These are phyloP conservation scores for Penicillium sp. DNA, from an alignment of 2,329 filamentous ascomycete species.

Conservation along the genomic window DNA sequence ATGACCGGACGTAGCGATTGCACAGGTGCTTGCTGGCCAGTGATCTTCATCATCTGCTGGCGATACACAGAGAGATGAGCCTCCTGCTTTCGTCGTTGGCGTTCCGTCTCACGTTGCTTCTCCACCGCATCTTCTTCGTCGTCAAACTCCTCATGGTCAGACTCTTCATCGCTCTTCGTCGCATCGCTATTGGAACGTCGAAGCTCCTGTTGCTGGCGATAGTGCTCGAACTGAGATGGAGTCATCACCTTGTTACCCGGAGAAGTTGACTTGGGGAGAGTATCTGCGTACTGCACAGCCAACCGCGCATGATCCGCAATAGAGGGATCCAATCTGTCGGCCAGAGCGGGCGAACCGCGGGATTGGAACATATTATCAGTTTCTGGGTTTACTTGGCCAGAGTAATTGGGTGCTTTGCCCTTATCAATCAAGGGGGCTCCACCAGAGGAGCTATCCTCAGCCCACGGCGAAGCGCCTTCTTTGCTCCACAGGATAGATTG, in stretches of 20 bases:
- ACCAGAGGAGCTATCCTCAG: slow-evolving; percentile 18
- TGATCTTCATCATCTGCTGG: slow-evolving; percentile 95
- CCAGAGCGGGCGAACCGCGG: slow-evolving; percentile 10
- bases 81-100: slow-evolving; percentile 76
- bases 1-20: slow-evolving; percentile 48
- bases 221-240: slow-evolving; percentile 73
- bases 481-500: slow-evolving; percentile 27
- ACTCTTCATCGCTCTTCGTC: slow-evolving; percentile 43
- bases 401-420: slow-evolving; percentile 9
- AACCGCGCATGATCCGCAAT: slow-evolving; percentile 39
- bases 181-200: slow-evolving; percentile 49
- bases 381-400: slow-evolving; percentile 9
- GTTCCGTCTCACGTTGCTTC: slow-evolving; percentile 61
- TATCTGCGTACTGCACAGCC: slow-evolving; percentile 40
- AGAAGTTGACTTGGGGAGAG: slow-evolving; percentile 28
- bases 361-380: slow-evolving; percentile 12
- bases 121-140: slow-evolving; percentile 73
- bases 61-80: slow-evolving; percentile 82
- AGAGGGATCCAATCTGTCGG: slow-evolving; percentile 20
- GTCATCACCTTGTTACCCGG: slow-evolving; percentile 74
- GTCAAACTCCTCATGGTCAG: slow-evolving; percentile 58
- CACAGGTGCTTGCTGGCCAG: slow-evolving; percentile 57
- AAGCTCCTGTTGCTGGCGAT: slow-evolving; percentile 60
- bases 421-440: slow-evolving; percentile 24
- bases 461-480: slow-evolving; percentile 19